Evolutionary conservation across 129 eudicot species (phyloP), one percentile per base, ranked within the genome.

Genomic region (Tanacetum coccineum): DNA sequence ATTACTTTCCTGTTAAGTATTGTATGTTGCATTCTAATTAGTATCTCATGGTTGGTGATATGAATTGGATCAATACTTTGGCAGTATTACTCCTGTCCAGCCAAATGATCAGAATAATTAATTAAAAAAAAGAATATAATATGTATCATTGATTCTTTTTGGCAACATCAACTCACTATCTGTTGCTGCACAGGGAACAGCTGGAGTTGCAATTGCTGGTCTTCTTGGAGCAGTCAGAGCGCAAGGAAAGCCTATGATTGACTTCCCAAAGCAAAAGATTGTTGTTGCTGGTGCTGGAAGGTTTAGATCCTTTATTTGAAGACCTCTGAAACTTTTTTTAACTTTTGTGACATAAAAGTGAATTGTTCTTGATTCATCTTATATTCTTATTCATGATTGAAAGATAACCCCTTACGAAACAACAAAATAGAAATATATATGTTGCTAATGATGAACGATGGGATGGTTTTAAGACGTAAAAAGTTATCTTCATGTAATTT

Each of bases 281-380:
- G 96, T 93, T 66, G 96, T 93, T 76, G 98, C 98, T 30, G 96
- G 96, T 67, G 98, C 98, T 63, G 98, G 98, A 79, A 93, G 98
- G 98, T 93, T 15, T 42, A 39, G 14, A 68, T 51, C 13, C 59
- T 21, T 75, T 18, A 15, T 36, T 56, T 6, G 54, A 49, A 12
- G 54, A 49, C 7, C 17, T 49, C 53, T 48, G 5, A 48, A 48
- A 4, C 53, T 48, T 10, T 52, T 53, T 13, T 53, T 53, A 4
- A 53, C 9, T 53, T 53, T 53, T 53, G 9, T 53, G 59, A 9
- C n/a, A 48, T 14, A 13, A n/a, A 30, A 60, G 25, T 60, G 65
- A 32, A 30, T n/a, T 30, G 18, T 59, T n/a, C 47, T 32, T 59
- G 32, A 30, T n/a, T 59, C 12, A 32, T 32, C 47, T 14, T n/a